Evolutionary conservation across 139 green algal species (phyloP), one percentile per base, ranked within the genome.

Genomic region (Penium margaritaceum): DNA sequence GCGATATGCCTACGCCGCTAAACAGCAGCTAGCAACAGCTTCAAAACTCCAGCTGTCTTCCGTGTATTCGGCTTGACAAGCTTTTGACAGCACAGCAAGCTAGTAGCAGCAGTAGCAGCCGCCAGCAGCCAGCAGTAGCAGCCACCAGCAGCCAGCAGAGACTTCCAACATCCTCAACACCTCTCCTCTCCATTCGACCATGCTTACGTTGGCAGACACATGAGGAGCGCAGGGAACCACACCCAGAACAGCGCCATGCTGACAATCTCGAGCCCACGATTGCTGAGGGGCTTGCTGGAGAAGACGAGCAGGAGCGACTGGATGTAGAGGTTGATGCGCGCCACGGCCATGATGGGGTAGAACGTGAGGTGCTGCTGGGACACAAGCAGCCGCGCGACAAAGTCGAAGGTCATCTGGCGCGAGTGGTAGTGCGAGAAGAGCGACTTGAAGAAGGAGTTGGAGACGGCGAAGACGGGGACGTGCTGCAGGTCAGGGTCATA

Each of bases 401-500:
- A 17, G 69, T 83, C 75, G 24, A 79, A 81, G 34, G 63, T 64
- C 47, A 85, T 78, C 0, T 3, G 21, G 37, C 70, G 47, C 1
- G 63, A 53, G 44, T 85, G 75, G 47, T 81, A 85, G 29, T 67
- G 41, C 0, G 76, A 83, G 39, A 68, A 82, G 7, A 77, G 29
- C 1, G 37, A 70, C 14, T 62, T 33, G 67, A 83, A 85, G 37
- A 81, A 66, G 34, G 77, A 72, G 2, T 58, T 21, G 9, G 60
- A 76, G 41, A 85, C 34, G 24, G 76, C 76, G 1, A 85, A 43
- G 30, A 85, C 6, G 7, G 80, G 80, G 55, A 85, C 36, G 72
- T 83, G 75, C 51, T 85, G 80, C 29, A 85, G 76, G 39, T 85
- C 80, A 21, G 80, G 80, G 62, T 85, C 80, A 53, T 79, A 78